Conservation (phyloP, 805 yeast genomes). For the Zygotorulaspora sp. region DNA sequence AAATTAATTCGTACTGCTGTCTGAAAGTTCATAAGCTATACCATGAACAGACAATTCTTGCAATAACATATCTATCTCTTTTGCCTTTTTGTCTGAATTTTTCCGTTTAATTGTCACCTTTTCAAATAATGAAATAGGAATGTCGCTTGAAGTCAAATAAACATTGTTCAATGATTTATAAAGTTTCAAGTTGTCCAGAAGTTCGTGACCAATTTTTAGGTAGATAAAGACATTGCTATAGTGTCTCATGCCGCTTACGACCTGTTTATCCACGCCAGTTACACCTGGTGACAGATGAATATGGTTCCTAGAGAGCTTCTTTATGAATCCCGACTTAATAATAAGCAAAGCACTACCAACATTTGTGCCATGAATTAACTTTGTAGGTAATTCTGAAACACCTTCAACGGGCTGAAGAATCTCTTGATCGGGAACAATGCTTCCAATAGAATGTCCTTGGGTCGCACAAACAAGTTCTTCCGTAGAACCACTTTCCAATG, state of each 20-base stretch:
- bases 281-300: slow-evolving; percentile 74
- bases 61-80: slow-evolving; percentile 4
- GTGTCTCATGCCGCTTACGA: slow-evolving; percentile 72
- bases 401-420: slow-evolving; percentile 39
- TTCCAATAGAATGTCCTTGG: slow-evolving; percentile 79
- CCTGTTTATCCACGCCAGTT: slow-evolving; percentile 40
- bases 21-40: slow-evolving; percentile 14
- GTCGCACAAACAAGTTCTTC: slow-evolving; percentile 64
- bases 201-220: slow-evolving; percentile 50
- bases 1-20: too few species aligned
- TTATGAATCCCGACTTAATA: slow-evolving; percentile 51
- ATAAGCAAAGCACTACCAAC: slow-evolving; percentile 45
- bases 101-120: slow-evolving; percentile 19
- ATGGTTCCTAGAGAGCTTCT: slow-evolving; percentile 72
- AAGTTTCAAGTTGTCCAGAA: slow-evolving; percentile 39
- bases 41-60: slow-evolving; percentile 5
- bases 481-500: slow-evolving; percentile 24
- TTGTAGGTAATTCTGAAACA: slow-evolving; percentile 42
- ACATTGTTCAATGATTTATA: slow-evolving; percentile 72
- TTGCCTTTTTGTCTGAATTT: not conserved
- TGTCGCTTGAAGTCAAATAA: slow-evolving; percentile 59
- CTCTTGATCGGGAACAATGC: slow-evolving; percentile 39
- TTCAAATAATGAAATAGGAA: slow-evolving; percentile 24
- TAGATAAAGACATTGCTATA: slow-evolving; percentile 53
- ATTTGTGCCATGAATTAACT: slow-evolving; percentile 79